Evolutionary conservation across 2,329 filamentous ascomycete genomes (phyloP), one percentile per base, ranked within the genome.

Genomic region (Arthrobotrys iridis): DNA sequence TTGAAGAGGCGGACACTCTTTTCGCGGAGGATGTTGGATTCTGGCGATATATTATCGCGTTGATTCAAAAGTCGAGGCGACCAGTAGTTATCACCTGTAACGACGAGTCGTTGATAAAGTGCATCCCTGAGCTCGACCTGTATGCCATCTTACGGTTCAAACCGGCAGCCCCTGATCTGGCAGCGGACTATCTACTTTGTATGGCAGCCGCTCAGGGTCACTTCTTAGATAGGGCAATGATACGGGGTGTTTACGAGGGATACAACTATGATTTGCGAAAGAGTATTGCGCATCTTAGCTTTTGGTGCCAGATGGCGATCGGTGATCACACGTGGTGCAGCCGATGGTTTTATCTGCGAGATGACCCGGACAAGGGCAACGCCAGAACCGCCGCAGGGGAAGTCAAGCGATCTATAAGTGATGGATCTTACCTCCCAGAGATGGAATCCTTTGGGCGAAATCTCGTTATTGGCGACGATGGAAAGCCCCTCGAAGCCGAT

Each of bases 21-120:
- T 99, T 95, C 81, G 93, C 97, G 63, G 94, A 98, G 81, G 95
- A 99, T 81, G 94, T 93, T 82, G 90, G 94, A 77, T 99, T 99
- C 80, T 99, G 95, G 95, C 83, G 86, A 0, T 95, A 92, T 0
- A 87, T 98, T 2, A 85, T 91, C 46, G 87, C 87, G 18, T 86
- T 99, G 72, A 92, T 97, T 70, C 84, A 85, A 7, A 90, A 93
- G 79, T 97, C 95, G 0, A 97, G 93, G 82, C 88, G 95, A 30
- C 95, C 95, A 0, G 93, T 99, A 77, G 87, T 99, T 79, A 91
- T 99, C 83, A 99, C 95, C 0, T 99, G 96, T 84, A 98, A 93
- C 78, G 89, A 97, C 77, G 94, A 97, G 81, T 86, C 85, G n/a
- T 83, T 92, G n/a, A 55, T 55, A 37, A 55, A 55, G 4, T 55